Conservation (phyloP, 1,139 yeast species). For the Insectozyma bohioensis region DNA sequence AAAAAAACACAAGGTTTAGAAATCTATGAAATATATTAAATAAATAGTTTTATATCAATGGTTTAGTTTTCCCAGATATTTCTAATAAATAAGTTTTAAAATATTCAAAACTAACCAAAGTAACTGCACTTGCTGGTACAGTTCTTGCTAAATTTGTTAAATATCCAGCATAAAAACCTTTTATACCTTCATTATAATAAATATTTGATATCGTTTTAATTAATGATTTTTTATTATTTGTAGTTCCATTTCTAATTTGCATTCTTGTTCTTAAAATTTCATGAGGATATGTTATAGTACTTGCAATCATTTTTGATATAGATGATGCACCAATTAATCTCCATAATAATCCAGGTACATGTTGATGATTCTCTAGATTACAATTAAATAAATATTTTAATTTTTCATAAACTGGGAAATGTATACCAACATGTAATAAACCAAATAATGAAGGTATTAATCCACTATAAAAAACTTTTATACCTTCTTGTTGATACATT, state of each 20-base stretch:
- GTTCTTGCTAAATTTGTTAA: conserved; percentile 84
- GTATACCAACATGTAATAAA: conserved; percentile 90
- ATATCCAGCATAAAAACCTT: conserved; percentile 90
- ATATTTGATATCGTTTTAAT: conserved; percentile 41
- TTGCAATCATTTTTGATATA: conserved; percentile 84
- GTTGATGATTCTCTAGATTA: conserved; percentile 19
- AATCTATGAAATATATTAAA: too few relatives aligned
- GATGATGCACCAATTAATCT: conserved; percentile 67
- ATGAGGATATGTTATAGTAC: conserved; percentile 90
- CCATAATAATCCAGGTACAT: conserved; percentile 39
- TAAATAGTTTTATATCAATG: too few relatives aligned
- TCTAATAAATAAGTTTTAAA: conserved; percentile 61
- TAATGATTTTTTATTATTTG: conserved; percentile 18
- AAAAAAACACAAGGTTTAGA: too few relatives aligned
- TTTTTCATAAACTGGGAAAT: conserved; percentile 92
- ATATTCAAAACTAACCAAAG: conserved; percentile 90
- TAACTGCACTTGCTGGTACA: conserved; percentile 92
- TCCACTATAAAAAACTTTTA: conserved; percentile 85
- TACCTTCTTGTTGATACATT: conserved; percentile 80
- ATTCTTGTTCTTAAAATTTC: conserved; percentile 90
- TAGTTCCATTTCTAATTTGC: conserved; percentile 52
- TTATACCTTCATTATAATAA: conserved; percentile 67
- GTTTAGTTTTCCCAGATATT: conserved; percentile 31
- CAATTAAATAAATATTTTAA: conserved; percentile 55
- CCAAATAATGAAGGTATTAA: conserved; percentile 89